Evolutionary conservation across 2,329 filamentous ascomycete genomes (phyloP).

Genomic region (Knoxdaviesia capensis): DNA sequence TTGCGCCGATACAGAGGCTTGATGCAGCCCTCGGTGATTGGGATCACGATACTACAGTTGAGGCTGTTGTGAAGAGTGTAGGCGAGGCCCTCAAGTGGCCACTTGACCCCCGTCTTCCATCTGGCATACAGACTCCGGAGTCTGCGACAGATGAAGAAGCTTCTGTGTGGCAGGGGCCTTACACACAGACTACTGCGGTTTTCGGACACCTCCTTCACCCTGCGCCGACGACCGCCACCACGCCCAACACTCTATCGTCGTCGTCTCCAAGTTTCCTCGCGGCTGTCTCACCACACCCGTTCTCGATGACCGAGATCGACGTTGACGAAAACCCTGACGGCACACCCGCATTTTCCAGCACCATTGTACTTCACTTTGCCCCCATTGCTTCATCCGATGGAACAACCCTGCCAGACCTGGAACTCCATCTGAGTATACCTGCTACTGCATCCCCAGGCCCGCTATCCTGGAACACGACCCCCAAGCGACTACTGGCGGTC

Average conservation of each 20-base stretch:
- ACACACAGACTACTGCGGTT: slow-evolving; percentile 15
- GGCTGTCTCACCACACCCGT: slow-evolving; percentile 25
- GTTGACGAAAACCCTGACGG: neutral
- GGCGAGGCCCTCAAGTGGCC: slow-evolving; percentile 2
- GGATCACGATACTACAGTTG: neutral
- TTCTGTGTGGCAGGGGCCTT: no score
- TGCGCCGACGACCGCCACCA: neutral
- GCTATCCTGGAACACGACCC: slow-evolving; percentile 8
- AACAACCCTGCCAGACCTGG: slow-evolving; percentile 3
- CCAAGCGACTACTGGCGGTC: slow-evolving; percentile 17
- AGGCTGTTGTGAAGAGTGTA: neutral
- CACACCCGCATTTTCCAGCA: slow-evolving; percentile 2
- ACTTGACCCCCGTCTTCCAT: neutral
- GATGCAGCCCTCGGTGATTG: neutral
- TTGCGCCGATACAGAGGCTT: neutral
- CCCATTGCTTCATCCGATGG: slow-evolving; percentile 6
- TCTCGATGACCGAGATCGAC: slow-evolving; percentile 16
- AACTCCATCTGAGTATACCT: slow-evolving; percentile 6
- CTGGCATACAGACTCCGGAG: neutral
- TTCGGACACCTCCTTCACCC: slow-evolving; percentile 31
- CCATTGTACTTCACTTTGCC: slow-evolving; percentile 1
- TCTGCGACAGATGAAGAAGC: slow-evolving; percentile 1
- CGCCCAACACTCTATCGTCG: neutral
- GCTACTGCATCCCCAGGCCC: slow-evolving; percentile 4
- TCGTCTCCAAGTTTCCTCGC: slow-evolving; percentile 14